phyloP scores from a whole-genome alignment of 1,139 yeast genomes.

The Saccharomyces uvarum region DNA sequence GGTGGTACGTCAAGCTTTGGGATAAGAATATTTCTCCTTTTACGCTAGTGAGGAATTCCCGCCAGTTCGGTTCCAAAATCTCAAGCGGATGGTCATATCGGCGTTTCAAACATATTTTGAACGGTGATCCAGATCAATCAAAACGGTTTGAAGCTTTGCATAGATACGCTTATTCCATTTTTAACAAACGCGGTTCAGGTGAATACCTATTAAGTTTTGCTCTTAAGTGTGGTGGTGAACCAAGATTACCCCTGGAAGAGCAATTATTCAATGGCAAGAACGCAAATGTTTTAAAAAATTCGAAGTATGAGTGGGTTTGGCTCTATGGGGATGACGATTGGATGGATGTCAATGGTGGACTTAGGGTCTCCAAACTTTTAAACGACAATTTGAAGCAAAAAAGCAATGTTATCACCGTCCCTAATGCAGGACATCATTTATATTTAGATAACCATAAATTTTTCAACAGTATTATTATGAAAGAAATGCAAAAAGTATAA shows the following conservation, averaged over 20 bases:
- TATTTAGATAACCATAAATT: conserved; percentile 49
- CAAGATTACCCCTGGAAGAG: conserved; percentile 53
- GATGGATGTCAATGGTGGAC: conserved; percentile 63
- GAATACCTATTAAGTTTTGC: conserved; percentile 66
- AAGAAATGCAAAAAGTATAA: conserved; percentile 37
- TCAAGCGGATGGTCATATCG: conserved; percentile 75
- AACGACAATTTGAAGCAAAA: conserved; percentile 33
- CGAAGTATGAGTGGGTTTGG: conserved; percentile 54
- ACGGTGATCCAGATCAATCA: conserved; percentile 31
- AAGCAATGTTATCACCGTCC: conserved; percentile 39
- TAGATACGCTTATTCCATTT: conserved; percentile 60
- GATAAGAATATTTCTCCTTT: conserved; percentile 66
- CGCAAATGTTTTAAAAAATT: conserved; percentile 11
- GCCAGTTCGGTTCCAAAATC: conserved; percentile 59
- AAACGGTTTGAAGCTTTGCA: conserved; percentile 45
- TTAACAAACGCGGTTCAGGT: conserved; percentile 66
- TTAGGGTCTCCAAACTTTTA: conserved; percentile 20
- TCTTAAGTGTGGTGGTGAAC: conserved; percentile 69
- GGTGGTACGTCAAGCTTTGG: conserved; percentile 62
- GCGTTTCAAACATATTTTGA: conserved; percentile 49
- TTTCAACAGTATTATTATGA: conserved; percentile 44
- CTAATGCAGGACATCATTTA: conserved; percentile 62
- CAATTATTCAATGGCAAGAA: conserved; percentile 36
- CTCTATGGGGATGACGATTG: conserved; percentile 69
- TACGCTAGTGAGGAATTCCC: conserved; percentile 52